Evolutionary conservation across 176 grass and related monocot species (phyloP).

Genomic region (Paspalum notatum): DNA sequence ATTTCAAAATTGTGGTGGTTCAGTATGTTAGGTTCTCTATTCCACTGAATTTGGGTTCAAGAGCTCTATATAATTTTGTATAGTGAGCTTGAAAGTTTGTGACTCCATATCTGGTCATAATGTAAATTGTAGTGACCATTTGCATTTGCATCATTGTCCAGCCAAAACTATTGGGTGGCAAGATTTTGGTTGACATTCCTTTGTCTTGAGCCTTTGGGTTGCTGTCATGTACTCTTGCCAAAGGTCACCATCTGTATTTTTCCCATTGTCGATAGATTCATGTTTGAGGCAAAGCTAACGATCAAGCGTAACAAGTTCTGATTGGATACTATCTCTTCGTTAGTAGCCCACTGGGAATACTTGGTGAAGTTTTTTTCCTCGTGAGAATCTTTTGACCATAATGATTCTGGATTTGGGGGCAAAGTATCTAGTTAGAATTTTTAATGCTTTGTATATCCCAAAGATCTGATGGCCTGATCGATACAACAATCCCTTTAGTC

Average conservation of each 20-base stretch:
- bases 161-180: neutral
- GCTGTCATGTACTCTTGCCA: neutral
- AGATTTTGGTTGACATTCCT: neutral
- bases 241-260: neutral
- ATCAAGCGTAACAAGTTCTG: neutral
- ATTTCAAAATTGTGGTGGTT: neutral
- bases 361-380: neutral
- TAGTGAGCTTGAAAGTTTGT: neutral
- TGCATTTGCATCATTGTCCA: neutral
- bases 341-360: neutral
- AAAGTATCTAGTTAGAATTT: neutral
- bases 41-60: neutral
- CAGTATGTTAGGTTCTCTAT: neutral
- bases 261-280: neutral
- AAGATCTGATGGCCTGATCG: slow-evolving; percentile 30
- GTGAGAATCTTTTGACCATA: neutral
- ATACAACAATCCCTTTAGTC: slow-evolving; percentile 15
- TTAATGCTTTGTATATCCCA: neutral
- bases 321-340: neutral
- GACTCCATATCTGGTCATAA: neutral
- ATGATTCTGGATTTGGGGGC: neutral
- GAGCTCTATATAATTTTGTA: neutral
- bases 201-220: neutral
- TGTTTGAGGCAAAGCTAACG: neutral
- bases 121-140: neutral